These are phyloP conservation scores for Xylariaceae sp. DNA, from an alignment of 2,329 filamentous ascomycete species.

Conservation along the genomic window DNA sequence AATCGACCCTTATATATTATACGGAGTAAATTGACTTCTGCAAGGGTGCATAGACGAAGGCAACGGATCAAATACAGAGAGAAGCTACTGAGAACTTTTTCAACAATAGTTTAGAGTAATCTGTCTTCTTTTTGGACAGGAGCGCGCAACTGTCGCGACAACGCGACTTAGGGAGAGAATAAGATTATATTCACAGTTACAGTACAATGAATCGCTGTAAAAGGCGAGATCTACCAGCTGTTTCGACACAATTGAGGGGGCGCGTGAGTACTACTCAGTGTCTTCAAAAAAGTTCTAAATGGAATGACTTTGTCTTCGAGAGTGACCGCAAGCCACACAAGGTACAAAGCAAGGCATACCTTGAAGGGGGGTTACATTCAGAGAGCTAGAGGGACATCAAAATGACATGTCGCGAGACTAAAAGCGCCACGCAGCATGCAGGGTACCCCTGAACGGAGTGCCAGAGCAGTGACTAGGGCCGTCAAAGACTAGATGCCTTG, in stretches of 20 bases:
- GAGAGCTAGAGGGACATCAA: constrained; percentile 5
- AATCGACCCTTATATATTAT: neutral
- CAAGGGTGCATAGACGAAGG: too few relatives aligned
- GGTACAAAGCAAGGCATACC: constrained; percentile 26
- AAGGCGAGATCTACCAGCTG: neutral
- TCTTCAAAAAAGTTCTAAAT: neutral
- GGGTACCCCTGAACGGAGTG: constrained; percentile 11
- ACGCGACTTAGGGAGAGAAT: neutral
- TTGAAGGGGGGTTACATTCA: constrained; percentile 10
- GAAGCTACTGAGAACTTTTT: too few relatives aligned
- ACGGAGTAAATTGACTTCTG: too few relatives aligned
- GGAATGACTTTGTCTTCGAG: neutral
- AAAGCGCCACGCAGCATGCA: constrained; percentile 12
- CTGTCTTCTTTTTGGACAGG: neutral
- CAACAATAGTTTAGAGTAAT: too few relatives aligned
- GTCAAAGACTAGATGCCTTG: neutral
- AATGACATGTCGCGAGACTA: constrained; percentile 18
- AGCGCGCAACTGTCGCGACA: neutral
- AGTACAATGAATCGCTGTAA: neutral
- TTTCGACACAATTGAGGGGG: neutral
- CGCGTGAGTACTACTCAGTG: neutral
- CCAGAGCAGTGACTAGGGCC: neutral
- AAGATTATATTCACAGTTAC: neutral
- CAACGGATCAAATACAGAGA: too few relatives aligned
- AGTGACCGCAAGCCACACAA: constrained; percentile 29